A percentile compares a stretch with the other conserved stretches of the same genome.
phyloP scores from a whole-genome alignment of 108 stramenopile genomes.

The Discostella stelligeroides region DNA sequence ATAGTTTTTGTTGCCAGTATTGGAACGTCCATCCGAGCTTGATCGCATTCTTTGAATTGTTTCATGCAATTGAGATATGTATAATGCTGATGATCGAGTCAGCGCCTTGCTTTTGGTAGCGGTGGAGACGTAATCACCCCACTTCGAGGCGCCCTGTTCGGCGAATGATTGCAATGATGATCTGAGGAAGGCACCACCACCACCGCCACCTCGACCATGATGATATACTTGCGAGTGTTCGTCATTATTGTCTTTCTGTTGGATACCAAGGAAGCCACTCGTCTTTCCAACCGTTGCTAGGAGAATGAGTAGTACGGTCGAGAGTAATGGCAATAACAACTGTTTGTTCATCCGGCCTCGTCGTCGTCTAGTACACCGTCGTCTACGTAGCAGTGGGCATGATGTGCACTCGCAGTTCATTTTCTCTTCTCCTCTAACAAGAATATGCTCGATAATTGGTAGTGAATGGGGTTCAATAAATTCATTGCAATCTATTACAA shows the following conservation, averaged over 20 bases:
- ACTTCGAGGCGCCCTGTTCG: constrained; percentile 28
- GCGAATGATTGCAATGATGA: constrained; percentile 21
- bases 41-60: constrained; percentile 11
- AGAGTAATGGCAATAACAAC: neutral
- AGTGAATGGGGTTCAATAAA: too few species aligned
- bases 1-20: neutral
- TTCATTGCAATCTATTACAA: too few species aligned
- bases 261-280: neutral
- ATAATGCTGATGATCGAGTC: constrained; percentile 1
- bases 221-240: neutral
- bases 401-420: too few species aligned
- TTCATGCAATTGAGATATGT: constrained; percentile 14
- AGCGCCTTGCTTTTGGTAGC: neutral
- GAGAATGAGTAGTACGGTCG: neutral
- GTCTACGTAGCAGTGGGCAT: neutral
- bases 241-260: neutral
- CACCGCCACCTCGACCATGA: too few species aligned
- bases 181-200: constrained; percentile 4
- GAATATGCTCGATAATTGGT: too few species aligned
- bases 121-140: constrained; percentile 31
- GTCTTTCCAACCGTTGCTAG: neutral
- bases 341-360: neutral
- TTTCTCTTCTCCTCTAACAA: too few species aligned
- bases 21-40: neutral
- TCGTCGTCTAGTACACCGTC: neutral